These are phyloP conservation scores for Podila verticillata DNA, from an alignment of 192 early-diverging fungal species.

Conservation along the genomic window DNA sequence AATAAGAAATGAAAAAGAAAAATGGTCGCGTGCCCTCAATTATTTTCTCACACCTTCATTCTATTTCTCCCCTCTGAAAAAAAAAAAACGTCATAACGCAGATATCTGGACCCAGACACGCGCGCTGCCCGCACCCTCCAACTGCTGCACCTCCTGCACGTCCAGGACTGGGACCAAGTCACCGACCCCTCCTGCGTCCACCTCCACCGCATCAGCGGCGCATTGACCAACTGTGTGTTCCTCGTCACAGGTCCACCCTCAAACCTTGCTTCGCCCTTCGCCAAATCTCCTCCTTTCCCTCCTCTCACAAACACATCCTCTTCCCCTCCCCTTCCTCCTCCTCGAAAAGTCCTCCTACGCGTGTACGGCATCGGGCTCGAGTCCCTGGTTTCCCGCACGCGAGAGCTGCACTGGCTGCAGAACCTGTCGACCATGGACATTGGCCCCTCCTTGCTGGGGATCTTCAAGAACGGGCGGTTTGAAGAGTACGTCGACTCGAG, in stretches of 20 bases:
- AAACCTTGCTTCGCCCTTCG: not conserved
- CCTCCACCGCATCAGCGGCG: conserved; percentile 43
- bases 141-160: conserved; percentile 29
- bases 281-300: not conserved
- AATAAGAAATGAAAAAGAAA: too few species aligned
- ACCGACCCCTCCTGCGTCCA: conserved; percentile 18
- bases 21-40: too few species aligned
- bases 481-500: conserved; percentile 84
- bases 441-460: conserved; percentile 78
- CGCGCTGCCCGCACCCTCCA: conserved; percentile 6
- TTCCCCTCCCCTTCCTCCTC: too few species aligned
- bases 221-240: conserved; percentile 52
- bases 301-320: too few species aligned
- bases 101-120: not conserved
- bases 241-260: conserved; percentile 13
- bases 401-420: conserved; percentile 82
- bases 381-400: conserved; percentile 75
- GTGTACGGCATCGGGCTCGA: conserved; percentile 88
- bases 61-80: not conserved
- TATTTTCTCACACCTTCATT: too few species aligned
- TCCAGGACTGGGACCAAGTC: conserved; percentile 49
- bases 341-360: conserved; percentile 67
- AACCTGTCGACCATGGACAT: conserved; percentile 75
- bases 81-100: conserved; percentile 21
- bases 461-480: conserved; percentile 87